Base-by-base conservation (phyloP, 2,329 filamentous ascomycete species). In the Cercospora beticola region DNA sequence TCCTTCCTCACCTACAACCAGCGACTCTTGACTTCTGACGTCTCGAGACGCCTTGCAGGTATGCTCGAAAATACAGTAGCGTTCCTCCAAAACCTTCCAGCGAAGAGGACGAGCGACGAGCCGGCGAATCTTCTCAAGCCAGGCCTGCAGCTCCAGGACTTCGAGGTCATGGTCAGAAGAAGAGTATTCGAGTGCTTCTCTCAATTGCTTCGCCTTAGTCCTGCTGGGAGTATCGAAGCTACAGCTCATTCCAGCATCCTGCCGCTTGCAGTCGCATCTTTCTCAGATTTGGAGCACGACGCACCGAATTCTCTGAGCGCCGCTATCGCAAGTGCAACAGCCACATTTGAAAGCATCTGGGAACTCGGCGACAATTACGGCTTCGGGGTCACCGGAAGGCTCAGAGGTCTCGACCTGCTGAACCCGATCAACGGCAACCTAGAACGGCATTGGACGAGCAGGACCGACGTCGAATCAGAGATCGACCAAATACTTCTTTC, bases 31-130 rank as follows among this genome's bases (percentile, higher is more conserved):
- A 99, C 95, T 0, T 89, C 94, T 2, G 95, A 99, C 81, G 93
- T 97, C 10, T 96, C 94, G 4, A 97, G 95, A 78, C 88, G 95
- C 65, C 91, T 99, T 72, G 92, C 94, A 36, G 88, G 89, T 1
- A 97, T 99, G 94, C 85, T 99, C 62, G 94, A 98, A 78, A 97
- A 95, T 77, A 97, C 95, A 0, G 92, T 93, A 1, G 87, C 90
- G 7, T 99, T 98, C 74, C 80, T 98, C n/a, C 92, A 91, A 75
- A 91, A 90, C 21, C 81, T 99, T 5, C 94, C 95, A 0, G 84
- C 86, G 0, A 94, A 92, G 79, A 97, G 94, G 80, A 90, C 89
- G 0, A 91, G 90, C 0, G 94, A 97, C 68, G 96, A 99, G 75
- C 88, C 94, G 16, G 87, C 89, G 1, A 93, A 97, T 78, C 87